phyloP scores from a whole-genome alignment of 1,284 basidiomycete genomes.

The Nidula niveotomentosa region DNA sequence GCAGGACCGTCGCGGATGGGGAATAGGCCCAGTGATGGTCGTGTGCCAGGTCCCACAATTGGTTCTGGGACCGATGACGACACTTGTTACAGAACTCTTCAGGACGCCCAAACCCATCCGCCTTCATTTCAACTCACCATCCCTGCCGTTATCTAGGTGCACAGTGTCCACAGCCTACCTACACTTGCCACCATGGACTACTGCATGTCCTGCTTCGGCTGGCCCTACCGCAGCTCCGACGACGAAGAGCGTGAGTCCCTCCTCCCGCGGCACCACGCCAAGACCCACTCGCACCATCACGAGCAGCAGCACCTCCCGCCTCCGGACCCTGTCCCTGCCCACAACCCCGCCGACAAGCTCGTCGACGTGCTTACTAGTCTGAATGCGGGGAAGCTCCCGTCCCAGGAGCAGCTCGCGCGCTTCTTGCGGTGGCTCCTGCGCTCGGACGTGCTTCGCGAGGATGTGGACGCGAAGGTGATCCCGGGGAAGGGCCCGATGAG shows the following conservation, averaged over 20 bases:
- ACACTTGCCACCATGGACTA: conserved; percentile 16
- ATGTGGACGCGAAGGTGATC: conserved; percentile 1
- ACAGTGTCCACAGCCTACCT: too few relatives aligned
- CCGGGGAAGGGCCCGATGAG: conserved; percentile 27
- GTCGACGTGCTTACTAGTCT: conserved; percentile 41
- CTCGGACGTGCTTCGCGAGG: conserved; percentile 32
- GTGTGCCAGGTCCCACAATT: too few relatives aligned
- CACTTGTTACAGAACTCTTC: background rate
- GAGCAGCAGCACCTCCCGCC: background rate
- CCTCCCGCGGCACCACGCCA: background rate
- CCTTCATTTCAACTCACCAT: too few relatives aligned
- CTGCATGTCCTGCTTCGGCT: conserved; percentile 20
- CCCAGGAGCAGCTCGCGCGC: conserved; percentile 39
- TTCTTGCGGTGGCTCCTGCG: conserved; percentile 29
- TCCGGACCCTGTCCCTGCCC: conserved; percentile 3
- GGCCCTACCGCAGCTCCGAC: conserved; percentile 5
- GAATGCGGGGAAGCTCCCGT: conserved; percentile 46
- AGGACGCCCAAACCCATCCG: too few relatives aligned
- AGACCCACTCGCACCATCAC: background rate
- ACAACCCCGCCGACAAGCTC: conserved; percentile 29
- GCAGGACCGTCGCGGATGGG: too few relatives aligned
- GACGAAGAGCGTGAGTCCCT: conserved; percentile 12
- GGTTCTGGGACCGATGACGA: background rate
- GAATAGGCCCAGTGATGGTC: too few relatives aligned
- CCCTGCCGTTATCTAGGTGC: too few relatives aligned